Conservation (phyloP, 768 basidiomycete species). For the Mycena venus region DNA sequence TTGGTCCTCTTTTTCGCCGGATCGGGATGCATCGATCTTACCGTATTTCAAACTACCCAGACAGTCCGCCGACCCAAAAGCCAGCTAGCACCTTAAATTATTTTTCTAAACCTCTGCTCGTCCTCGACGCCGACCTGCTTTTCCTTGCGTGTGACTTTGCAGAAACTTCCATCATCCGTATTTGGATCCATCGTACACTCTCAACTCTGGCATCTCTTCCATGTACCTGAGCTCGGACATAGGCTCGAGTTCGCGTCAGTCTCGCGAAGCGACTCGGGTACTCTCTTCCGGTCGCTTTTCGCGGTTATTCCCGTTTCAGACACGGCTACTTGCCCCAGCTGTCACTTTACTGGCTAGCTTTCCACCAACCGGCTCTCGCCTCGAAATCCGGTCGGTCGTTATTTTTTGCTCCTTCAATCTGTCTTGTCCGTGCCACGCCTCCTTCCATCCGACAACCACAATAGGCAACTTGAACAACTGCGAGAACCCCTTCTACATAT, state of each 20-base stretch:
- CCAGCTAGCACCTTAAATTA: neutral
- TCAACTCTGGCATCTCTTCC: neutral
- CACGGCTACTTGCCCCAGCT: constrained; percentile 5
- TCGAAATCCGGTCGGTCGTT: constrained; percentile 22
- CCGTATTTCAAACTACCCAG: neutral
- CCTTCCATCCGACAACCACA: neutral
- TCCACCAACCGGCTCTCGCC: constrained; percentile 14
- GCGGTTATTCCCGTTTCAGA: neutral
- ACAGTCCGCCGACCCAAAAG: neutral
- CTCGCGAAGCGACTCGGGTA: neutral
- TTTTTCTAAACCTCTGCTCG: neutral
- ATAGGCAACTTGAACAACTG: constrained; percentile 23
- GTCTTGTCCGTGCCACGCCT: constrained; percentile 1
- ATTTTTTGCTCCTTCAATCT: constrained; percentile 15
- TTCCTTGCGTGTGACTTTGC: neutral
- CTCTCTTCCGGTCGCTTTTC: constrained; percentile 7
- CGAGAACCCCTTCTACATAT: neutral
- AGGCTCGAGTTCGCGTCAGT: neutral
- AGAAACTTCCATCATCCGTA: neutral
- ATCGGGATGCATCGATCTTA: constrained; percentile 22
- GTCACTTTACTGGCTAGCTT: neutral
- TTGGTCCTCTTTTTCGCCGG: neutral
- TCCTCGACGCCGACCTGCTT: neutral
- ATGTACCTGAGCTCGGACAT: neutral
- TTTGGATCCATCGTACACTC: constrained; percentile 3